A percentile compares a stretch with the other conserved stretches of the same genome.
Evolutionary conservation across 148 eudicot genomes (phyloP).

Genomic region (Linanthus parryae): DNA sequence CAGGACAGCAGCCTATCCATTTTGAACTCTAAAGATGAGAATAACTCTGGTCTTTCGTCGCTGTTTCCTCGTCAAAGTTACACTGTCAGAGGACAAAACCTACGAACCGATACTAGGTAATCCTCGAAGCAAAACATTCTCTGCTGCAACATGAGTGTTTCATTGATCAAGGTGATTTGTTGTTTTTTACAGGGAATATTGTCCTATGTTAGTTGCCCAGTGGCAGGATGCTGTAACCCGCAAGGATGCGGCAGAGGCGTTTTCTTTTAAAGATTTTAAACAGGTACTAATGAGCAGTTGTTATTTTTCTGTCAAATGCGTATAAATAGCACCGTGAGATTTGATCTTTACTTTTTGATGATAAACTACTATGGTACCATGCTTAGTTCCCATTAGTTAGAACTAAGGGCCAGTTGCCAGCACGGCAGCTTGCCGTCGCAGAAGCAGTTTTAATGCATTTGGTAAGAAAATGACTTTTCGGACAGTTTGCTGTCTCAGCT

Average conservation of each 20-base stretch:
- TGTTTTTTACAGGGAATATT: conserved; percentile 45
- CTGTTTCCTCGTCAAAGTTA: conserved; percentile 87
- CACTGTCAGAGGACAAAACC: conserved; percentile 47
- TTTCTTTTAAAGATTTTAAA: conserved; percentile 63
- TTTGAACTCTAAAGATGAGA: conserved; percentile 17
- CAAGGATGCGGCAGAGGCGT: conserved; percentile 56
- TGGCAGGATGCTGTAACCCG: conserved; percentile 92
- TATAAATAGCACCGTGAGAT: neutral
- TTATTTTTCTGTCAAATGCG: too few species aligned
- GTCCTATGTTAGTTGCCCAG: conserved; percentile 77
- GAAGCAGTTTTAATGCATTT: too few species aligned
- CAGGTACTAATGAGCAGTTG: conserved; percentile 37
- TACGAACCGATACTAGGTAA: conserved; percentile 63
- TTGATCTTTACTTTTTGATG: too few species aligned
- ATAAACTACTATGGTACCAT: too few species aligned
- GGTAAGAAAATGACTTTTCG: too few species aligned
- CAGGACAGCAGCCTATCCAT: conserved; percentile 32
- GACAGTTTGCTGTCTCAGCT: too few species aligned
- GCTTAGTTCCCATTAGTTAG: too few species aligned
- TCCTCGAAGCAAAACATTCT: neutral
- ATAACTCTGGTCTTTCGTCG: conserved; percentile 28
- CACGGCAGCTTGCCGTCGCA: too few species aligned
- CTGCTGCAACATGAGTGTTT: neutral
- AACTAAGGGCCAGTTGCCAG: too few species aligned
- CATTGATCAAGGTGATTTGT: neutral